Evolutionary conservation across 805 yeast species (phyloP), one percentile per base, ranked within the genome.

Genomic region (Diddensiella transvaalensis): DNA sequence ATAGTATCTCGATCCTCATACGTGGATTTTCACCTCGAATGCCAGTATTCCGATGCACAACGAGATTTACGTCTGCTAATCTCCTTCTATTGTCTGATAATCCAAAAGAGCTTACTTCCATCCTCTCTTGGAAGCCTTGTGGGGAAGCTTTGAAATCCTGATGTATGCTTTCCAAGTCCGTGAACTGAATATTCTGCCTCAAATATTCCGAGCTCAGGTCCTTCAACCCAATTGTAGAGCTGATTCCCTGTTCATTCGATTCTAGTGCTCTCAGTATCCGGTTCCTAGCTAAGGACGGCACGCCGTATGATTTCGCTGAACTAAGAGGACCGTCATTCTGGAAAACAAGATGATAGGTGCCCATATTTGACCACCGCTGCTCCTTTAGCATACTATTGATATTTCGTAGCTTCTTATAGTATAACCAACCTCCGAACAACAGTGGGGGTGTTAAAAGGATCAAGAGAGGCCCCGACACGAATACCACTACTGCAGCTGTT

Each of bases 291-390:
- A 39, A 21, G 21, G 26, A 19, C 13, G 58, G 52, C 38, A 52
- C 26, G 19, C 38, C 17, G 29, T 41, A 22, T 19, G 33, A n/a
- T 15, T 19, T 29, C 38, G 38, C 33, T 24, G 46, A 8, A 17
- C 46, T 32, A 24, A 41, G 22, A 13, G 22, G 36, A 22, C 40
- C 41, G 4, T 47, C 52, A 13, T 47, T 49, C 21, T 51, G 44
- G 39, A 47, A 49, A 15, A 47, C 48, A 24, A 57, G 42, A 32
- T 56, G 57, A 37, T 54, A 52, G 18, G 47, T 42, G 17, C 52
- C 57, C 57, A 56, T 43, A 42, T 56, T 53, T 40, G 44, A 38
- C 61, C 61, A 57, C 17, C 61, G 50, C 37, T 56, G 58, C 33
- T 46, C 49, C 26, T 47, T 46, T 33, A 57, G 44, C 24, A 40